These are phyloP conservation scores for Byssothecium circinans DNA, from an alignment of 2,329 filamentous ascomycete genomes.

Conservation along the genomic window DNA sequence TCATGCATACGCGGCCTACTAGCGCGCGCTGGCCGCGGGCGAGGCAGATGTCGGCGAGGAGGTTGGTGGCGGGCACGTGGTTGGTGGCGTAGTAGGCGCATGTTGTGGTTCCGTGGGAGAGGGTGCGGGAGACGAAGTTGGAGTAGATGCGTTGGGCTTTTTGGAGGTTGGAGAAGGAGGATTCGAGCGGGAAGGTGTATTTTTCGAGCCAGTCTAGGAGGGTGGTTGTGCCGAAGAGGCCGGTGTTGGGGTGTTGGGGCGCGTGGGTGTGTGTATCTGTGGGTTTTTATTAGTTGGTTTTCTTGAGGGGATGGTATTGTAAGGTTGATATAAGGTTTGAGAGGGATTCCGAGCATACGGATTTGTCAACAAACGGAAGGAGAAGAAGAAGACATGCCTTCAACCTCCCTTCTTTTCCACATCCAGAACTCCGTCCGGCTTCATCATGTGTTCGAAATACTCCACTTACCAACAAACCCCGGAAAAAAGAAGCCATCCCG, in stretches of 20 bases:
- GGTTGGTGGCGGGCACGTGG: slow-evolving; percentile 84
- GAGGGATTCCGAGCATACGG: too few species aligned
- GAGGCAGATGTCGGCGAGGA: slow-evolving; percentile 84
- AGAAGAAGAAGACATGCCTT: too few species aligned
- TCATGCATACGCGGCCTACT: slow-evolving; percentile 95
- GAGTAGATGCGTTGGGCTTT: slow-evolving; percentile 74
- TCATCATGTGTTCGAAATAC: too few species aligned
- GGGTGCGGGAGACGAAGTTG: slow-evolving; percentile 74
- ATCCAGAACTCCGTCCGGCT: too few species aligned
- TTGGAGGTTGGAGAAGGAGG: slow-evolving; percentile 65
- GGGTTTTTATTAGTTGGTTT: too few species aligned
- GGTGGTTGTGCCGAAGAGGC: slow-evolving; percentile 90
- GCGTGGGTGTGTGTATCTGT: slow-evolving; percentile 87
- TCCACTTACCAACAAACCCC: slow-evolving; percentile 69
- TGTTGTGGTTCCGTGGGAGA: slow-evolving; percentile 89
- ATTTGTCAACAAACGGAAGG: too few species aligned
- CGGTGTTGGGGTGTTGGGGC: slow-evolving; percentile 89
- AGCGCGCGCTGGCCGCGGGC: slow-evolving; percentile 81
- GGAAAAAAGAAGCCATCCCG: slow-evolving; percentile 75
- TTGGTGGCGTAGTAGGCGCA: slow-evolving; percentile 94
- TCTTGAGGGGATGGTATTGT: too few species aligned
- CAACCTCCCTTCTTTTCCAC: too few species aligned
- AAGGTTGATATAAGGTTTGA: too few species aligned
- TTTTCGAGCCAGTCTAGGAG: slow-evolving; percentile 90
- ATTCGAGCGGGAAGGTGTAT: slow-evolving; percentile 93